Percentiles rank a stretch among this genome's conserved stretches.
Conservation (phyloP, 306 rosid genomes). For the Vigna hirtella region DNA sequence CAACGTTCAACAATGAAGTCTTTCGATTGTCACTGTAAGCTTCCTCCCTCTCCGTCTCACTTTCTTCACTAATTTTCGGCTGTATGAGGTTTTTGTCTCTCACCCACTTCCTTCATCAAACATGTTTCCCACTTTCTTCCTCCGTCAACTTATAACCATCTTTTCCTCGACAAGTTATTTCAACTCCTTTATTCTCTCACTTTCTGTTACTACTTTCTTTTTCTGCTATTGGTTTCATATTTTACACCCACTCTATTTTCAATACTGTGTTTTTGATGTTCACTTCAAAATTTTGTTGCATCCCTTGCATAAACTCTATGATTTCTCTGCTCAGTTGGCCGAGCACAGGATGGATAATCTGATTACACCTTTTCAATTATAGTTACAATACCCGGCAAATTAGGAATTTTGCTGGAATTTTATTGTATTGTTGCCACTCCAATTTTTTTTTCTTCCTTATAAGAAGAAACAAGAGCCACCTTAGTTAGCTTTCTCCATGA, state of each 20-base stretch:
- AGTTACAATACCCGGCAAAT: not conserved
- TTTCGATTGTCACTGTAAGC: constrained; percentile 57
- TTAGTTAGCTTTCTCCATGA: not conserved
- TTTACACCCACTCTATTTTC: not conserved
- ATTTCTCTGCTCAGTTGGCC: constrained; percentile 10
- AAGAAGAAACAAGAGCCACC: not conserved
- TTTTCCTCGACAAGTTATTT: not conserved
- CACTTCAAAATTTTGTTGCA: not conserved
- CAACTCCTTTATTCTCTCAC: not conserved
- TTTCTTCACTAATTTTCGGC: not conserved
- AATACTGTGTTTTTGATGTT: not conserved
- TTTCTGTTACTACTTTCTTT: not conserved
- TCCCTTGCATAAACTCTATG: too few species aligned
- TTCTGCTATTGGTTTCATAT: not conserved
- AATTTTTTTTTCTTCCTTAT: constrained; percentile 3
- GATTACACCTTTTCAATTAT: not conserved
- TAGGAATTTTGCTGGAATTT: not conserved
- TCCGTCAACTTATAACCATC: not conserved
- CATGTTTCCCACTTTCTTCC: not conserved
- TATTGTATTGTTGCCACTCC: not conserved
- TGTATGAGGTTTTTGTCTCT: too few species aligned
- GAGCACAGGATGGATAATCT: not conserved
- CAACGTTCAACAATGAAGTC: constrained; percentile 46
- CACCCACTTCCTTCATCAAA: not conserved
- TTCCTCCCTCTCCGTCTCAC: constrained; percentile 3